phyloP scores from a whole-genome alignment of 2,329 filamentous ascomycete species.

The Fusarium liriodendri region DNA sequence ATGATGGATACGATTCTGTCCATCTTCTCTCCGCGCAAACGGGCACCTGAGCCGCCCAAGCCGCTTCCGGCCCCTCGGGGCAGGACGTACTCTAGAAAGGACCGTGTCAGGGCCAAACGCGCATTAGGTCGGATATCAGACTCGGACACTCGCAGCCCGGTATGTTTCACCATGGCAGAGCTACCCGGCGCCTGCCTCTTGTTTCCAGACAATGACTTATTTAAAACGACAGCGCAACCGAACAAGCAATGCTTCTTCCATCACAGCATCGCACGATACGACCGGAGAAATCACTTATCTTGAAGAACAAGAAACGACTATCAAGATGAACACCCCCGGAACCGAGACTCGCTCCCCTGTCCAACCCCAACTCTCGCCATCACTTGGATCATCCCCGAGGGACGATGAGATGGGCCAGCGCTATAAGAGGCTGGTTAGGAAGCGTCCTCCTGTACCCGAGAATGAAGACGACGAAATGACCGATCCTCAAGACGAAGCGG shows the following conservation, averaged over 20 bases:
- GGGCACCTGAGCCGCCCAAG: constrained; percentile 19
- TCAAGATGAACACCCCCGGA: constrained; percentile 14
- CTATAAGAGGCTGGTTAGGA: background rate
- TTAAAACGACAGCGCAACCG: constrained; percentile 22
- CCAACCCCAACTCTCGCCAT: background rate
- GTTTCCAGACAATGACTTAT: background rate
- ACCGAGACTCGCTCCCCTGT: background rate
- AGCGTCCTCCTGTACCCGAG: background rate
- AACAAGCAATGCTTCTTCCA: constrained; percentile 25
- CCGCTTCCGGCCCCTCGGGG: constrained; percentile 20
- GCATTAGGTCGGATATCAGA: constrained; percentile 14
- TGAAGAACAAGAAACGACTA: constrained; percentile 3
- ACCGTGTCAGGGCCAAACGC: constrained; percentile 23
- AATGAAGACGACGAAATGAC: constrained; percentile 2
- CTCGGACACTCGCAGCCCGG: constrained; percentile 28
- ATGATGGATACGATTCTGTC: constrained; percentile 28
- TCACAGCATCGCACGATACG: constrained; percentile 10
- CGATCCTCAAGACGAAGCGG: background rate
- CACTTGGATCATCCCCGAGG: background rate
- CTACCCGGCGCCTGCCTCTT: background rate
- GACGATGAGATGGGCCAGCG: background rate
- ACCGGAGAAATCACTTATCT: constrained; percentile 9
- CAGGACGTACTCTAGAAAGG: constrained; percentile 29
- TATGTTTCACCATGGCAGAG: constrained; percentile 15
- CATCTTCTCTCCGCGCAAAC: constrained; percentile 40